Base-by-base conservation (phyloP, 2,329 filamentous ascomycete genomes). In the Cladosporium phlei region DNA sequence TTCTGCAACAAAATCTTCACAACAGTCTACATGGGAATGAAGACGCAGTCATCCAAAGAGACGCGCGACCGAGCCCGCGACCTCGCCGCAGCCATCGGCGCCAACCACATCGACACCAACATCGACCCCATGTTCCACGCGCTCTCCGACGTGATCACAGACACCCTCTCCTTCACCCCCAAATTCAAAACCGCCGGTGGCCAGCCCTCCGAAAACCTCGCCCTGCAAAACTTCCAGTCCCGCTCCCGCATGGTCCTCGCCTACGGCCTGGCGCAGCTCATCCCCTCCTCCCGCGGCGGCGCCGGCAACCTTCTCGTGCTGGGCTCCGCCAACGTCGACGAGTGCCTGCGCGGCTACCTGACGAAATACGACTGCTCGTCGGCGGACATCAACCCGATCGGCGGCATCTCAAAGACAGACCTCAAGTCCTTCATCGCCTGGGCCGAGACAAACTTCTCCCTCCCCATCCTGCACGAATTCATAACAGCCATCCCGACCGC, bases 401-500 rank as follows among this genome's bases (percentile, higher is more conserved):
- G 79, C 12, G 73, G 73, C 9, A 78, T 82, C 47, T 74, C 70
- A 48, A 88, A 88, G 63, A 79, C 73, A 2, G 85, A 89, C 55
- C 69, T 88, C 1, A 86, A 85, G 62, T 67, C 75, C 8, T 88
- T 90, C 66, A 85, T 88, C 49, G 69, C 67, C n/a, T 88, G 79
- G 74, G 77, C 81, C 2, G 64, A 71, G 43, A 67, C 62, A 14
- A 67, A 74, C 27, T 88, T 85, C 58, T 63, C 75, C 4, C 65
- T 90, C 1, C 81, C 82, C 0, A 78, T 85, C 44, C 74, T 88
- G 1, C 64, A 78, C 8, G 73, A 79, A 8, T 90, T 89, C 67
- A 64, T 89, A 29, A 70, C 72, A 10, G 83, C 70, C 5, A 67
- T 68, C 0, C 71, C 70, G 3, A 74, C 71, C 0, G 70, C 70